A percentile compares a stretch with the other conserved stretches of the same genome.
phyloP scores from a whole-genome alignment of 371 early-diverging fungal species.

The Circinella umbellata region DNA sequence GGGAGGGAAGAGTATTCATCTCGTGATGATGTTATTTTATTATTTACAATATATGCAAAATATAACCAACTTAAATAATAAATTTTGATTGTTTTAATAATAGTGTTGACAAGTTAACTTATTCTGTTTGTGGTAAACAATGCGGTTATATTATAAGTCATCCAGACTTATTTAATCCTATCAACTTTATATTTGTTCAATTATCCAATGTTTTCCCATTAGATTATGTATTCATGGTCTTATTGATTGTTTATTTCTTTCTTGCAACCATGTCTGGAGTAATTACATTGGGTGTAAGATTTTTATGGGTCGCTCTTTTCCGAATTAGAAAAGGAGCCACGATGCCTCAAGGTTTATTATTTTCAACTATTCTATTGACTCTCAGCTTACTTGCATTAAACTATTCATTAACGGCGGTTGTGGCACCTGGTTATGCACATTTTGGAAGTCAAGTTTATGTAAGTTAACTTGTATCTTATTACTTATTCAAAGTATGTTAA shows the following conservation, averaged over 20 bases:
- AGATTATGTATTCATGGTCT: slow-evolving; percentile 67
- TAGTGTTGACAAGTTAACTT: slow-evolving; percentile 58
- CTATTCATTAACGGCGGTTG: slow-evolving; percentile 61
- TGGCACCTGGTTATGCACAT: slow-evolving; percentile 72
- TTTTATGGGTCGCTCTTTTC: slow-evolving; percentile 66
- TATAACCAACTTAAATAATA: neutral
- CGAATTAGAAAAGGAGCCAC: slow-evolving; percentile 57
- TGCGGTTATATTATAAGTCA: slow-evolving; percentile 71
- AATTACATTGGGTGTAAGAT: slow-evolving; percentile 63
- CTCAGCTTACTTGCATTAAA: slow-evolving; percentile 64
- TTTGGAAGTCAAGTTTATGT: slow-evolving; percentile 75
- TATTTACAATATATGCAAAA: too few relatives aligned
- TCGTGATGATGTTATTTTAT: neutral
- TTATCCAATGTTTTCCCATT: slow-evolving; percentile 63
- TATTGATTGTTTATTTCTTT: slow-evolving; percentile 67
- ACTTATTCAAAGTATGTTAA: too few relatives aligned
- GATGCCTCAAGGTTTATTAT: slow-evolving; percentile 66
- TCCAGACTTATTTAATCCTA: slow-evolving; percentile 64
- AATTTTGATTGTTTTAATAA: too few relatives aligned
- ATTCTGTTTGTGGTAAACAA: slow-evolving; percentile 64
- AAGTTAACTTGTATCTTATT: slow-evolving; percentile 21
- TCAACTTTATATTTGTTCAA: slow-evolving; percentile 63
- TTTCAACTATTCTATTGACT: slow-evolving; percentile 55
- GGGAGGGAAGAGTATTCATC: too few relatives aligned
- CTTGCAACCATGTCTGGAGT: slow-evolving; percentile 64